Evolutionary conservation across 2,329 filamentous ascomycete genomes (phyloP).

Genomic region (Neopestalotiopsis sp.): DNA sequence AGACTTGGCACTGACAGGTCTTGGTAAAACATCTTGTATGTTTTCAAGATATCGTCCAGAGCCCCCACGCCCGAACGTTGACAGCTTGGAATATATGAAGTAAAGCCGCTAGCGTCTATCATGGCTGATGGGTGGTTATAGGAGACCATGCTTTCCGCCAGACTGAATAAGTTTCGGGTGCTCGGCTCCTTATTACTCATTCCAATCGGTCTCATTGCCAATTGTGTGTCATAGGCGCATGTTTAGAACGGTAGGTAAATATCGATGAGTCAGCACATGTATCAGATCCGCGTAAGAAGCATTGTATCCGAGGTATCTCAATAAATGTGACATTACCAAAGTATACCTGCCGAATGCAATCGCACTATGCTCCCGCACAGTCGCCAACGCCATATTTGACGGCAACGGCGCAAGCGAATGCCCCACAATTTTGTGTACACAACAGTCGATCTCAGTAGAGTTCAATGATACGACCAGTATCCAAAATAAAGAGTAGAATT

Average conservation of each 20-base stretch:
- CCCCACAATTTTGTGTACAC: not conserved
- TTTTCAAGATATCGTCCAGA: no score
- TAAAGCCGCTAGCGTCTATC: no score
- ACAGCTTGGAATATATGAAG: no score
- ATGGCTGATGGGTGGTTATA: not conserved
- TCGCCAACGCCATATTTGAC: not conserved
- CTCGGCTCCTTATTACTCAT: no score
- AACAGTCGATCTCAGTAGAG: no score
- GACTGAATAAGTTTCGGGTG: no score
- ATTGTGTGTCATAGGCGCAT: no score
- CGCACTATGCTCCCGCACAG: not conserved
- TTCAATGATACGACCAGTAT: no score
- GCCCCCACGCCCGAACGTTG: no score
- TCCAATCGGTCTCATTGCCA: no score
- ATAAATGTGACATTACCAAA: not conserved
- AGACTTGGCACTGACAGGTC: not conserved
- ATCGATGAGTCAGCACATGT: not conserved
- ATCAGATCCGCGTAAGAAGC: not conserved
- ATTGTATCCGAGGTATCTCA: no score
- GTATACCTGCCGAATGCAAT: not conserved
- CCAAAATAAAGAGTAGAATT: no score
- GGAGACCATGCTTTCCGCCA: not conserved
- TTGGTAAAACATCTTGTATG: not conserved
- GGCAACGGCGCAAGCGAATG: not conserved
- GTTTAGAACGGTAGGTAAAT: not conserved